Percentiles rank a stretch among this genome's conserved stretches.
phyloP scores from a whole-genome alignment of 805 yeast genomes.

The Metschnikowia cerradonensis region DNA sequence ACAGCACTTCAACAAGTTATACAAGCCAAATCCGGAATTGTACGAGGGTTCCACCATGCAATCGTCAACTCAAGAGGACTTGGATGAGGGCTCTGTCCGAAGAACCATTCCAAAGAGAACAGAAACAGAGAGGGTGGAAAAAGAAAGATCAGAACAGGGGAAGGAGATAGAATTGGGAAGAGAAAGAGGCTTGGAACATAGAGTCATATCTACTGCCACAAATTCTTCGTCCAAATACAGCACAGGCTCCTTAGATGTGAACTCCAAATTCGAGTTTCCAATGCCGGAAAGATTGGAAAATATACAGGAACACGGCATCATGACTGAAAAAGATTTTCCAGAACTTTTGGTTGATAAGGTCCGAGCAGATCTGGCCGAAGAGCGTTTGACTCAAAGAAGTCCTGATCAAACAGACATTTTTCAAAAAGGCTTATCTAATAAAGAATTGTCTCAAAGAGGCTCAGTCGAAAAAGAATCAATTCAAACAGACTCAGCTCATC shows the following conservation, averaged over 20 bases:
- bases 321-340: neutral
- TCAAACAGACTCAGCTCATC: too few relatives aligned
- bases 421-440: neutral
- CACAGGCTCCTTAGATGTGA: slow-evolving; percentile 9
- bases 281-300: neutral
- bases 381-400: too few relatives aligned
- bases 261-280: slow-evolving; percentile 13
- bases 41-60: slow-evolving; percentile 9
- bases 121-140: too few relatives aligned
- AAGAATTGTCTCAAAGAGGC: too few relatives aligned
- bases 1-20: slow-evolving; percentile 19
- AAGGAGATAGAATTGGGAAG: neutral
- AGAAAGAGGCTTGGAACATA: neutral
- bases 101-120: neutral
- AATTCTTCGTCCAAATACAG: slow-evolving; percentile 11
- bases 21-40: slow-evolving; percentile 24
- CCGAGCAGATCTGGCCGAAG: neutral
- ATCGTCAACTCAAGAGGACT: slow-evolving; percentile 1
- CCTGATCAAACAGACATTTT: neutral
- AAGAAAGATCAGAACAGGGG: too few relatives aligned
- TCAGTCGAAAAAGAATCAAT: too few relatives aligned
- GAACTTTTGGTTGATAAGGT: neutral
- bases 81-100: neutral
- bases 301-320: neutral
- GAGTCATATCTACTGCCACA: slow-evolving; percentile 4